phyloP scores from a whole-genome alignment of 2,329 filamentous ascomycete genomes.

The Trichoderma brevicompactum region DNA sequence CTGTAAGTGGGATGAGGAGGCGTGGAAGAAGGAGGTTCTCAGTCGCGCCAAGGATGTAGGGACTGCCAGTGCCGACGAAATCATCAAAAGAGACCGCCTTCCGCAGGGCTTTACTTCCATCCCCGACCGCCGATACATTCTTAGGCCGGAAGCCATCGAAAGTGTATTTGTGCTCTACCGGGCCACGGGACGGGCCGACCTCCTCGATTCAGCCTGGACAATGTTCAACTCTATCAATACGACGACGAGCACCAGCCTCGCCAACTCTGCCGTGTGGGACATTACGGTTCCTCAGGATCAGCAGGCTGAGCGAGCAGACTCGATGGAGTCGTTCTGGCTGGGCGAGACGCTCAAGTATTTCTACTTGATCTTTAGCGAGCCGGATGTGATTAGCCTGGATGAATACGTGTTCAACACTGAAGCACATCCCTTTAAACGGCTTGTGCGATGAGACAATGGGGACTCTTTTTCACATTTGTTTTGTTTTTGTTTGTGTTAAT shows the following conservation, averaged over 20 bases:
- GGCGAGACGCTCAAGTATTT: conserved; percentile 79
- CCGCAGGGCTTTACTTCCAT: conserved; percentile 66
- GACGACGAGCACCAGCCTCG: conserved; percentile 52
- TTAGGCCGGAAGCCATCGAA: conserved; percentile 58
- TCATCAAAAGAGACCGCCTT: conserved; percentile 41
- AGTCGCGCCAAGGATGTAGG: conserved; percentile 31
- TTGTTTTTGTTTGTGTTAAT: neutral
- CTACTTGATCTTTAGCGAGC: conserved; percentile 71
- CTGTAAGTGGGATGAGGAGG: conserved; percentile 44
- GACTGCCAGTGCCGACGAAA: conserved; percentile 33
- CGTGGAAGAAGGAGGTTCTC: conserved; percentile 44
- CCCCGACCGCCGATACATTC: conserved; percentile 55
- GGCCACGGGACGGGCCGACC: conserved; percentile 52
- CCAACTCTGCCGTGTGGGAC: conserved; percentile 55
- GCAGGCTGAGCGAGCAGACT: conserved; percentile 53
- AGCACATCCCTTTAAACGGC: conserved; percentile 51
- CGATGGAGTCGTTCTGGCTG: conserved; percentile 73
- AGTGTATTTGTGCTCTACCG: conserved; percentile 60
- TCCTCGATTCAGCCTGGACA: conserved; percentile 56
- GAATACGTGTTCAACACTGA: conserved; percentile 67
- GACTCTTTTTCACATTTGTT: neutral
- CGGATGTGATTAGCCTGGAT: conserved; percentile 66
- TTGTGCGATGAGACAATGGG: conserved; percentile 50
- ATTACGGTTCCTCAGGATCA: conserved; percentile 38
- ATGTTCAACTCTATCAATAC: conserved; percentile 56